Evolutionary conservation across 345 rosid genomes (phyloP).

Genomic region (Gynandropsis gynandra): DNA sequence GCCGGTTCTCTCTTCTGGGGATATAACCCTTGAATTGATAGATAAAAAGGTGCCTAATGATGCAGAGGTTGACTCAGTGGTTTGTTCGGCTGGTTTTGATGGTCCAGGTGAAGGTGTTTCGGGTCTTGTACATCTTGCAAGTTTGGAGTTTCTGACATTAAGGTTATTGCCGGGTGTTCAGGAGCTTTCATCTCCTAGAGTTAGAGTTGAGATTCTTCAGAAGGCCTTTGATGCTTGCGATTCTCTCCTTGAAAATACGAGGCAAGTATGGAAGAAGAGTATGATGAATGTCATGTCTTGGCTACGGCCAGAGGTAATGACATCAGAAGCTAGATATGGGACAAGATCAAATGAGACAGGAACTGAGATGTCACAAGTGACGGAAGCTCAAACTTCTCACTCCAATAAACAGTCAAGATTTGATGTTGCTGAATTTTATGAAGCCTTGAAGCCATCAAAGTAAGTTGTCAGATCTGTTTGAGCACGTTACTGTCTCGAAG

Average conservation of each 20-base stretch:
- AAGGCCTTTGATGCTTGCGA: constrained; percentile 66
- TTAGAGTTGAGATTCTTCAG: constrained; percentile 74
- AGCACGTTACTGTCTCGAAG: not conserved
- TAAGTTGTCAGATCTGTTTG: constrained; percentile 27
- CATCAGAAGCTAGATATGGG: constrained; percentile 74
- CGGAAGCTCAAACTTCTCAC: constrained; percentile 25
- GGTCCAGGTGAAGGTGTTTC: constrained; percentile 80
- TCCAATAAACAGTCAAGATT: constrained; percentile 41
- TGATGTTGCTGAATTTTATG: constrained; percentile 81
- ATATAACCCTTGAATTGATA: constrained; percentile 53
- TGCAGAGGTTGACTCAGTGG: constrained; percentile 29
- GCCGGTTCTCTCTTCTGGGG: constrained; percentile 61
- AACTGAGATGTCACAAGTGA: constrained; percentile 20
- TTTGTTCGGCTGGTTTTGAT: constrained; percentile 70
- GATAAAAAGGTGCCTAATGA: constrained; percentile 31
- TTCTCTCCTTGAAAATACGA: constrained; percentile 56
- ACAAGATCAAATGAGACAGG: constrained; percentile 27
- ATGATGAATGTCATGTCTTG: constrained; percentile 87
- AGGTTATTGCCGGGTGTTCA: constrained; percentile 46
- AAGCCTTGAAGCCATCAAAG: constrained; percentile 93
- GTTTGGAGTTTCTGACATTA: constrained; percentile 55
- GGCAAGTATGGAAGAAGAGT: constrained; percentile 83
- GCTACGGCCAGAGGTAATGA: constrained; percentile 84
- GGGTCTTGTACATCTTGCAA: constrained; percentile 71
- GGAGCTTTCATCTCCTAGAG: constrained; percentile 42